These are phyloP conservation scores for Phytophthora boehmeriae DNA, from an alignment of 352 stramenopile genomes.

Conservation along the genomic window DNA sequence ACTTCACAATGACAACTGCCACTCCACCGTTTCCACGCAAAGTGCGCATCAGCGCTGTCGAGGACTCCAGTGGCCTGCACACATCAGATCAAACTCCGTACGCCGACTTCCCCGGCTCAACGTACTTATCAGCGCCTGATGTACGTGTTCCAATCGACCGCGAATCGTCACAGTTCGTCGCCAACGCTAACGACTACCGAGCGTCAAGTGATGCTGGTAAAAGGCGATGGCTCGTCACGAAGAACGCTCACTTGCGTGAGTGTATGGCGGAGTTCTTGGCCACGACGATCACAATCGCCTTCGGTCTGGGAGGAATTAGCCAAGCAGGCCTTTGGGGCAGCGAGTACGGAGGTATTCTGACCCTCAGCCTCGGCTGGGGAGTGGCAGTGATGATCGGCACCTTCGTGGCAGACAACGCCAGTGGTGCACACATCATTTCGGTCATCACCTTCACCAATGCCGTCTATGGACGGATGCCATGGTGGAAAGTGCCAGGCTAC, in stretches of 20 bases:
- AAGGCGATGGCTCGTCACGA: conserved; percentile 18
- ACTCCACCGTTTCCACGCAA: conserved; percentile 15
- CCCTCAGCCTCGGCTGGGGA: conserved; percentile 60
- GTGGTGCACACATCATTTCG: conserved; percentile 61
- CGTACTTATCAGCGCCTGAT: conserved; percentile 13
- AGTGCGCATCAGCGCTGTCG: conserved; percentile 15
- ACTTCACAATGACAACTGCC: conserved; percentile 17
- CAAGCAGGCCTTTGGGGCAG: conserved; percentile 48
- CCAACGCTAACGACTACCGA: conserved; percentile 16
- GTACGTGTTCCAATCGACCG: conserved; percentile 14
- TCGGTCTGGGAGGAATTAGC: conserved; percentile 49
- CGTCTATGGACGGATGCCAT: conserved; percentile 47
- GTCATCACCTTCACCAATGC: conserved; percentile 56
- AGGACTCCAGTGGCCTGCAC: conserved; percentile 1
- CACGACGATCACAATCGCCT: conserved; percentile 51
- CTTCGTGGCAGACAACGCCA: conserved; percentile 44
- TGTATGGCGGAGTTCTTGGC: conserved; percentile 58
- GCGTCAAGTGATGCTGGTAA: conserved; percentile 4
- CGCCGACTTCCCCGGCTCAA: conserved; percentile 12
- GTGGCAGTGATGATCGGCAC: conserved; percentile 63
- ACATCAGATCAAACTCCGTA: conserved; percentile 12
- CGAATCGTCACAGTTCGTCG: conserved; percentile 5
- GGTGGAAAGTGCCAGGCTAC: conserved; percentile 54
- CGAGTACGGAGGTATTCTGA: conserved; percentile 43
- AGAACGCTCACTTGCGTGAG: conserved; percentile 42